These are phyloP conservation scores for Staphylotrichum tortipilum DNA, from an alignment of 495 filamentous ascomycete genomes.

Conservation along the genomic window DNA sequence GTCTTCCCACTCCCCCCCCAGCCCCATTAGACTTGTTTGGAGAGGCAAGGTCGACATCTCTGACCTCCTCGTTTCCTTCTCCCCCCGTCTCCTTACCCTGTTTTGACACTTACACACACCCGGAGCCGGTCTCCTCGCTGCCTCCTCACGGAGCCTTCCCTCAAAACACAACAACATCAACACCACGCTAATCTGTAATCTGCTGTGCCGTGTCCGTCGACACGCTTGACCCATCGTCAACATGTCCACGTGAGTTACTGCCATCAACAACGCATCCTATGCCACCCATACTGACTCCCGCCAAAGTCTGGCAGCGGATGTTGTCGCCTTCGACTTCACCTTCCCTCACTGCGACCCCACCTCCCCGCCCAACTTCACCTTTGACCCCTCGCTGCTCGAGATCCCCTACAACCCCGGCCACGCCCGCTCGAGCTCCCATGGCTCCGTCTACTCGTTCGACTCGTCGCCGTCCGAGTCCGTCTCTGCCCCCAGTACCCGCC, in stretches of 20 bases:
- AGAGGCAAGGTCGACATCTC: slow-evolving; percentile 18
- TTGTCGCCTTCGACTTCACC: slow-evolving; percentile 46
- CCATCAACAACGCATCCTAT: too few species aligned
- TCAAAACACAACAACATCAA: not conserved
- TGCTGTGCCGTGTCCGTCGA: slow-evolving; percentile 25
- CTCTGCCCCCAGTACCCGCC: slow-evolving; percentile 44
- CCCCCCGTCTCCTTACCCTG: too few species aligned
- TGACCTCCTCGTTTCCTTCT: slow-evolving; percentile 13
- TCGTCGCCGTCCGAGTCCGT: slow-evolving; percentile 69
- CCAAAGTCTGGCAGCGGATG: slow-evolving; percentile 43
- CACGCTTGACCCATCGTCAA: slow-evolving; percentile 28
- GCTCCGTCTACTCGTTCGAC: slow-evolving; percentile 49
- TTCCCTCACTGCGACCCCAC: slow-evolving; percentile 39
- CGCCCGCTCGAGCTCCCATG: slow-evolving; percentile 45
- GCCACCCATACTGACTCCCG: not conserved
- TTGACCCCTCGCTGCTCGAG: slow-evolving; percentile 46
- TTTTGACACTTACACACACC: too few species aligned
- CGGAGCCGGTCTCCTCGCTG: slow-evolving; percentile 36
- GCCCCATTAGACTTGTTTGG: slow-evolving; percentile 17
- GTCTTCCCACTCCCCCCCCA: slow-evolving; percentile 12
- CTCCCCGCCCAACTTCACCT: slow-evolving; percentile 44
- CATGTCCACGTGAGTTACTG: slow-evolving; percentile 50
- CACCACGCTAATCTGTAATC: slow-evolving; percentile 34
- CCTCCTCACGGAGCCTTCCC: slow-evolving; percentile 7
- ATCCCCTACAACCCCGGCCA: slow-evolving; percentile 40